Conservation (phyloP, 306 rosid species). For the Cucumis hystrix region DNA sequence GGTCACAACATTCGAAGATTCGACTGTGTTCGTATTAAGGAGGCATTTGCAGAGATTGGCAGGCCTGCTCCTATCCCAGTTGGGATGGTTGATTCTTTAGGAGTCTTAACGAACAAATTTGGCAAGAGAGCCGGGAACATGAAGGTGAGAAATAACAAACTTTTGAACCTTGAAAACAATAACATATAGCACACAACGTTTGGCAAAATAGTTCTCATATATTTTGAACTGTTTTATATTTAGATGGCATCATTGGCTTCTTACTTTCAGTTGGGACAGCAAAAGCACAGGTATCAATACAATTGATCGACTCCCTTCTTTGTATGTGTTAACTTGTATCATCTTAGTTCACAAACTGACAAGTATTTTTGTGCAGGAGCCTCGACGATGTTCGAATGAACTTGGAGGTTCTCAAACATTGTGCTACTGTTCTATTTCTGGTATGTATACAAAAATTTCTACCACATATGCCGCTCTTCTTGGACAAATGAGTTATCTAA, state of each 20-base stretch:
- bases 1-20: conserved; percentile 84
- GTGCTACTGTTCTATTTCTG: conserved; percentile 90
- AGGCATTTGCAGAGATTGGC: conserved; percentile 52
- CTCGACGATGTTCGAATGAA: conserved; percentile 99
- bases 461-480: background rate
- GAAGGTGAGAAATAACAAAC: conserved; percentile 46
- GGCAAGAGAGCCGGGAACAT: conserved; percentile 96
- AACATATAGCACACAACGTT: background rate
- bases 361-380: conserved; percentile 38
- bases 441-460: conserved; percentile 18
- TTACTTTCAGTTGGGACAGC: conserved; percentile 81
- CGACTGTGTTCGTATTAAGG: conserved; percentile 75
- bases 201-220: background rate
- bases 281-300: conserved; percentile 59
- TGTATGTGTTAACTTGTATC: background rate
- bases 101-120: conserved; percentile 46
- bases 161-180: background rate
- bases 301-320: background rate
- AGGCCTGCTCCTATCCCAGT: conserved; percentile 50
- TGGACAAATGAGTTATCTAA: background rate
- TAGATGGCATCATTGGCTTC: conserved; percentile 93
- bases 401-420: conserved; percentile 83
- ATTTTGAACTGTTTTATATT: conserved; percentile 5
- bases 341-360: background rate
- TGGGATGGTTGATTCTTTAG: conserved; percentile 70